A percentile compares a stretch with the other conserved stretches of the same genome.
Evolutionary conservation across 805 yeast species (phyloP).

Genomic region (Starmerella apis): DNA sequence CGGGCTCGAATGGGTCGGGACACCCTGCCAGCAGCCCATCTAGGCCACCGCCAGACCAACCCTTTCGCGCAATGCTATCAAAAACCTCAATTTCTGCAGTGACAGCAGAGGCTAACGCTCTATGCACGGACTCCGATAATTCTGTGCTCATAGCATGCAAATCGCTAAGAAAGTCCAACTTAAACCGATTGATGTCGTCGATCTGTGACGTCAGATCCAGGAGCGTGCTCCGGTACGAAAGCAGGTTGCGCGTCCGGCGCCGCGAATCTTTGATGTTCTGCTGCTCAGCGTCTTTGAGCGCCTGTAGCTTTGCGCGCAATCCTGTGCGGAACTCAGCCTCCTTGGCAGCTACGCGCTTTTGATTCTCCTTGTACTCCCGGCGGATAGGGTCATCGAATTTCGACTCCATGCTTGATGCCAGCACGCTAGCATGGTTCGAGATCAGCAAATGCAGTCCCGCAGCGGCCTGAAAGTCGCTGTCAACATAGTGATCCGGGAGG

Average conservation of each 20-base stretch:
- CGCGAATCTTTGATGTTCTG: conserved; percentile 51
- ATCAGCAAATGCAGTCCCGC: conserved; percentile 69
- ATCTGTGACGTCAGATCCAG: conserved; percentile 59
- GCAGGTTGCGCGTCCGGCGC: conserved; percentile 51
- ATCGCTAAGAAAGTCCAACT: conserved; percentile 62
- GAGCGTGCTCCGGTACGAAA: conserved; percentile 57
- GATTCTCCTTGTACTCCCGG: conserved; percentile 39
- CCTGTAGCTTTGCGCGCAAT: conserved; percentile 43
- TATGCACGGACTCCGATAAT: conserved; percentile 46
- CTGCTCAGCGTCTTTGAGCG: conserved; percentile 49
- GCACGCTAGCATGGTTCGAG: conserved; percentile 65
- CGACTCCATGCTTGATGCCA: conserved; percentile 47
- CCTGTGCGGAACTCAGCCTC: conserved; percentile 46
- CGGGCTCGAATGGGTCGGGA: conserved; percentile 49
- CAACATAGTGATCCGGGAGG: conserved; percentile 31
- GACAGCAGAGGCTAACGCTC: conserved; percentile 51
- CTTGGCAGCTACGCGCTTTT: conserved; percentile 36
- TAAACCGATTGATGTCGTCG: conserved; percentile 66
- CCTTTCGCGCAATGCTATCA: conserved; percentile 72
- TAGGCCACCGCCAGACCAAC: conserved; percentile 80
- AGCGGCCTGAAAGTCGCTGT: conserved; percentile 54
- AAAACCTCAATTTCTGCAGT: conserved; percentile 72
- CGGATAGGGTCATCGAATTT: conserved; percentile 47
- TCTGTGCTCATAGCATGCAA: conserved; percentile 53
- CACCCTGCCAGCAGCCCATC: conserved; percentile 55